Conservation (phyloP, 352 stramenopile genomes). For the Pythium folliculosum region DNA sequence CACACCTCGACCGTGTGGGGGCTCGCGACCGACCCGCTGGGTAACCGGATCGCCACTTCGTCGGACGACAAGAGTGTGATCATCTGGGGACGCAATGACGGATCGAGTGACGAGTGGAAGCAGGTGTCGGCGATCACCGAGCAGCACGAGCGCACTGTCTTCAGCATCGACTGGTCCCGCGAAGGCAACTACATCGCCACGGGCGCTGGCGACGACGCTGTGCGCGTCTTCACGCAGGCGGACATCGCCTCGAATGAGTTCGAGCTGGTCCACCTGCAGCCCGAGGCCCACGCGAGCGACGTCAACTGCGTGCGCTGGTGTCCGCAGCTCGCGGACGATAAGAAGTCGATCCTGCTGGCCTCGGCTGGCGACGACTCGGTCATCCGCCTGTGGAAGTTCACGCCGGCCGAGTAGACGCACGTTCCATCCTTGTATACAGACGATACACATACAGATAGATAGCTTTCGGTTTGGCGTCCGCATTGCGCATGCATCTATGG, state of each 20-base stretch:
- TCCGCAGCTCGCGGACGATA: slow-evolving; percentile 35
- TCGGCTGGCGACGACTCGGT: slow-evolving; percentile 63
- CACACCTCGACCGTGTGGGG: slow-evolving; percentile 96
- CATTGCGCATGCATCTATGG: too few relatives aligned
- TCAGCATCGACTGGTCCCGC: slow-evolving; percentile 92
- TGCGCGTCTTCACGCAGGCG: slow-evolving; percentile 85
- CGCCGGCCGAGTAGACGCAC: slow-evolving; percentile 24
- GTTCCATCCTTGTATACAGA: background rate
- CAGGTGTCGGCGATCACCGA: slow-evolving; percentile 77
- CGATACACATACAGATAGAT: slow-evolving; percentile 7
- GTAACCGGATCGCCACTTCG: slow-evolving; percentile 81
- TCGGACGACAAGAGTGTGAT: slow-evolving; percentile 93
- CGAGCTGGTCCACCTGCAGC: slow-evolving; percentile 62
- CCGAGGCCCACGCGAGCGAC: slow-evolving; percentile 67
- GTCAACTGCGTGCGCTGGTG: slow-evolving; percentile 86
- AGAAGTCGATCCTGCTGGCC: slow-evolving; percentile 58
- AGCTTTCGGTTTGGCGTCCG: background rate
- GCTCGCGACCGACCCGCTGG: slow-evolving; percentile 77
- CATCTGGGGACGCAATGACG: slow-evolving; percentile 89
- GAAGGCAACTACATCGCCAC: slow-evolving; percentile 89
- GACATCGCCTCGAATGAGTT: slow-evolving; percentile 40
- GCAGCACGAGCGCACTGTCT: slow-evolving; percentile 90
- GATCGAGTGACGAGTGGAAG: slow-evolving; percentile 79
- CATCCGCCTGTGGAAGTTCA: slow-evolving; percentile 72
- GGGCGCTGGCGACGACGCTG: slow-evolving; percentile 89